Evolutionary conservation across 1,284 basidiomycete species (phyloP).

Genomic region (Boletus albobrunnescens): DNA sequence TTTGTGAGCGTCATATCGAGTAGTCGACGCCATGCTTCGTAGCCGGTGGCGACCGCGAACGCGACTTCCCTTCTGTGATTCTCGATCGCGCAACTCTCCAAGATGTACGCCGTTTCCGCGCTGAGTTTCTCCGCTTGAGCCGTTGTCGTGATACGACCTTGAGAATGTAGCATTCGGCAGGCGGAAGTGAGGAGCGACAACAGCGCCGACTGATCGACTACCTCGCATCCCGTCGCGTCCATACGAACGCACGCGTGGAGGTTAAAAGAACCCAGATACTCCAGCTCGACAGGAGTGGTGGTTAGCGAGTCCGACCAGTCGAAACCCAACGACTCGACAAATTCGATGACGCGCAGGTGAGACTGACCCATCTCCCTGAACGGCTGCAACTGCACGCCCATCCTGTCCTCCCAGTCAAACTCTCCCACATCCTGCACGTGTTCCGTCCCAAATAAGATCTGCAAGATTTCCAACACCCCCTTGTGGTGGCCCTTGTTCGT

Average conservation of each 20-base stretch:
- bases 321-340: constrained; percentile 82
- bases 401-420: constrained; percentile 41
- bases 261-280: constrained; percentile 68
- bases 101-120: constrained; percentile 69
- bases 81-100: constrained; percentile 80
- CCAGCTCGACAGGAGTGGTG: constrained; percentile 57
- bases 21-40: constrained; percentile 79
- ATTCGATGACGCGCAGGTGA: constrained; percentile 80
- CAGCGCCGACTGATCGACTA: constrained; percentile 75
- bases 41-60: constrained; percentile 65
- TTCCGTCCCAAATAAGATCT: constrained; percentile 70
- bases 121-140: constrained; percentile 67
- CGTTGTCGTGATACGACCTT: constrained; percentile 62
- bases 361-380: constrained; percentile 78
- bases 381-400: constrained; percentile 39
- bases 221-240: constrained; percentile 74
- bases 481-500: constrained; percentile 74
- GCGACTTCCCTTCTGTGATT: constrained; percentile 82
- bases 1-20: constrained; percentile 81
- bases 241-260: constrained; percentile 70
- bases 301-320: constrained; percentile 79
- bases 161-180: constrained; percentile 58
- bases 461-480: constrained; percentile 66
- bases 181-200: constrained; percentile 62
- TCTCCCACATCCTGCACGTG: constrained; percentile 42